Evolutionary conservation across 306 rosid genomes (phyloP).

Genomic region (Cicer chorassanicum): DNA sequence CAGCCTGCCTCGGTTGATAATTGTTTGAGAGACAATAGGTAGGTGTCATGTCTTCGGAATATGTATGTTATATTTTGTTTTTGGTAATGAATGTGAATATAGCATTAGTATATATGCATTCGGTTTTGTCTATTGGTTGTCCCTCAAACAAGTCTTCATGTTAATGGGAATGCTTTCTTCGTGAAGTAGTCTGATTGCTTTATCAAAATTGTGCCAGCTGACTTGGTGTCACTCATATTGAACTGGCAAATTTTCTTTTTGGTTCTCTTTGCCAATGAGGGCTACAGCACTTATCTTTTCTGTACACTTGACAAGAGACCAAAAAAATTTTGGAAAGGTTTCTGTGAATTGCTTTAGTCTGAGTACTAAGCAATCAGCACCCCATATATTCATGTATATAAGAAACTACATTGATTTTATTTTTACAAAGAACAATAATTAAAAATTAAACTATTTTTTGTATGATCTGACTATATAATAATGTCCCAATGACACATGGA

Average conservation of each 20-base stretch:
- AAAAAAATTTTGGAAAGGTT: not conserved
- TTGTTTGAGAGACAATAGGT: conserved; percentile 97
- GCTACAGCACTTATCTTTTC: not conserved
- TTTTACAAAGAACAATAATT: not conserved
- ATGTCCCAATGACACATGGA: not conserved
- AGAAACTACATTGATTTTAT: not conserved
- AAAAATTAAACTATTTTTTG: conserved; percentile 10
- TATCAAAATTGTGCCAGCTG: conserved; percentile 8
- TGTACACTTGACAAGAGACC: conserved; percentile 3
- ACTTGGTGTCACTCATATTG: conserved; percentile 4
- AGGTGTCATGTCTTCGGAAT: conserved; percentile 27
- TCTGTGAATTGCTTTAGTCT: not conserved
- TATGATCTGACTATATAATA: not conserved
- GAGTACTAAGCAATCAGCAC: not conserved
- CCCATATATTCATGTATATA: conserved; percentile 12
- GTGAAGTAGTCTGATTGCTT: conserved; percentile 22
- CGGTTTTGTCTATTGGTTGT: conserved; percentile 1
- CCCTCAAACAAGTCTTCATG: not conserved
- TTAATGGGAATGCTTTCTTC: not conserved
- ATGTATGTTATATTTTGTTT: not conserved
- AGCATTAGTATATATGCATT: not conserved
- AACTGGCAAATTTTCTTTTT: not conserved
- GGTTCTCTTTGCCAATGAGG: not conserved
- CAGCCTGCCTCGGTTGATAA: conserved; percentile 71
- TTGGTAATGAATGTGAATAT: conserved; percentile 7